Base-by-base conservation (phyloP, 129 eudicot species). In the Flaveria trinervia region DNA sequence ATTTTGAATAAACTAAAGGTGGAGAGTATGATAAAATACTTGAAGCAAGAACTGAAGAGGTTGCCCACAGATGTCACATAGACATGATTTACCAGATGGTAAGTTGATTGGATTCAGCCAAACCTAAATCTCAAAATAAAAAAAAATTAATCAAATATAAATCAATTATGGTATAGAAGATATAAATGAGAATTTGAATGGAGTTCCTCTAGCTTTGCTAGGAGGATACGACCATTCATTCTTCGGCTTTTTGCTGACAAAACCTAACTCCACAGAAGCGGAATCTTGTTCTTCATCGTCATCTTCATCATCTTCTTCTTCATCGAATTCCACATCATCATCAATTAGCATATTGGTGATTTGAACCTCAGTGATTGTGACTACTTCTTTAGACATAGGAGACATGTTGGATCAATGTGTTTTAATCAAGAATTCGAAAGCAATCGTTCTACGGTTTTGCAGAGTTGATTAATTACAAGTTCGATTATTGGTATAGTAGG, bases 41-140 rank as follows among this genome's bases (percentile, higher is more conserved):
- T 93, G 98, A 67, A 93, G 98, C 83, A 93, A 55, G 72, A 90
- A 93, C 82, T 84, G 98, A 91, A 93, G 81, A 71, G 98, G 98
- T 48, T 85, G 89, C 39, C 91, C 88, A 59, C 98, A 93, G 30
- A 88, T 68, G 81, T 86, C 97, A 84, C 98, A 93, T 7, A 82
- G 28, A 73, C 79, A 82, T 20, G 89, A 83, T 33, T 68, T 87
- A 64, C 88, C 95, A 9, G 82, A 78, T 1, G 97, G 97, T 66
- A 93, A 81, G 70, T 90, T 87, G 44, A 85, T 30, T 5, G 98
- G 97, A 80, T 93, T 92, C 89, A 93, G 68, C 98, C 98, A 93
- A 59, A 91, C 98, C 97, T 93, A 82, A 36, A 71, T 50, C 70
- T 62, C 68, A 81, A 78, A 72, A 72, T 10, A 22, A 44, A n/a